phyloP scores from a whole-genome alignment of 495 filamentous ascomycete species.

The Penicillium daleae region DNA sequence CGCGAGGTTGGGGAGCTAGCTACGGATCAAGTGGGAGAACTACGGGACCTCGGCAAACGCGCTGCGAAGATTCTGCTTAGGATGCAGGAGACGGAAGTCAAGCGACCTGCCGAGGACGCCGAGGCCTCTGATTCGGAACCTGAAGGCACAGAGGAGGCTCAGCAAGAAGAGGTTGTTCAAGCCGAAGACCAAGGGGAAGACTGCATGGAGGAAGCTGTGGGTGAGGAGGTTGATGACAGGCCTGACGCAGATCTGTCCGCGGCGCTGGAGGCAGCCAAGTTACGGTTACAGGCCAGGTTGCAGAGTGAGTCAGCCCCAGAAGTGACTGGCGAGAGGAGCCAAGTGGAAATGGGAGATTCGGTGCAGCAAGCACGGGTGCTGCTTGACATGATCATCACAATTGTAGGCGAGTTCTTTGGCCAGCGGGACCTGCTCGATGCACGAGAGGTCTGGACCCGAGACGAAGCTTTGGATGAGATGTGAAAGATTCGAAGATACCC shows the following conservation, averaged over 20 bases:
- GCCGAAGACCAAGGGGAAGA: slow-evolving; percentile 17
- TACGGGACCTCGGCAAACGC: slow-evolving; percentile 52
- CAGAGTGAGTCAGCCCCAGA: slow-evolving; percentile 24
- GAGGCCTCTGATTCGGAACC: slow-evolving; percentile 34
- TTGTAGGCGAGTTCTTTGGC: slow-evolving; percentile 88
- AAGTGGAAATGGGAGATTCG: slow-evolving; percentile 20
- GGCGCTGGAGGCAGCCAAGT: slow-evolving; percentile 61
- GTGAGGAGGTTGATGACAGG: slow-evolving; percentile 27
- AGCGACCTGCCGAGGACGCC: slow-evolving; percentile 25
- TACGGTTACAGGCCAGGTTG: slow-evolving; percentile 57
- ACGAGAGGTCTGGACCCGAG: slow-evolving; percentile 54
- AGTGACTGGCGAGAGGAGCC: slow-evolving; percentile 4
- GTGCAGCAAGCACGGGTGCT: slow-evolving; percentile 49
- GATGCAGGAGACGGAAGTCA: slow-evolving; percentile 45
- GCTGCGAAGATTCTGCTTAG: slow-evolving; percentile 48
- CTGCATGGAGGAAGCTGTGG: slow-evolving; percentile 6
- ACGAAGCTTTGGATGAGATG: background rate
- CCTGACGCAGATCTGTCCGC: slow-evolving; percentile 26
- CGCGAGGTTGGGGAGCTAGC: slow-evolving; percentile 51
- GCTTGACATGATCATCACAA: slow-evolving; percentile 89
- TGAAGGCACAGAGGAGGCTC: slow-evolving; percentile 16
- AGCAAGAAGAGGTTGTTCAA: background rate
- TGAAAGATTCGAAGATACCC: slow-evolving; percentile 25
- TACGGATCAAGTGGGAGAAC: slow-evolving; percentile 56
- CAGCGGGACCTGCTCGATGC: slow-evolving; percentile 84